These are phyloP conservation scores for Hypholoma sublateritium DNA, from an alignment of 768 basidiomycete species.

Conservation along the genomic window DNA sequence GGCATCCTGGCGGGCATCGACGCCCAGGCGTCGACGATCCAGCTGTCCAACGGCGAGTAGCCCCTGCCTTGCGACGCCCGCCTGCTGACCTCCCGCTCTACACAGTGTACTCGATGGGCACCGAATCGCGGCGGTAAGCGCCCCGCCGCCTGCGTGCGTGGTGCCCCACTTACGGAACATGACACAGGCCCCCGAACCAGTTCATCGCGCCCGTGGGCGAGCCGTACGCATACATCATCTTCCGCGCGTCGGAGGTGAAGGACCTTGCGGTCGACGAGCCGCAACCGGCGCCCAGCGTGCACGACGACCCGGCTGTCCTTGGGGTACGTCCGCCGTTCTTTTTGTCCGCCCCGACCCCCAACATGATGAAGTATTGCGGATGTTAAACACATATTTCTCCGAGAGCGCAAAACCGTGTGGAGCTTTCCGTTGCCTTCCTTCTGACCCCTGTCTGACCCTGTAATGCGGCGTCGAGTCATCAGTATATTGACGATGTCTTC, in stretches of 20 bases:
- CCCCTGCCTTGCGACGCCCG: background rate
- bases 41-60: conserved; percentile 75
- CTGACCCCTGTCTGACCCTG: conserved; percentile 29
- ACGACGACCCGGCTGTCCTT: conserved; percentile 83
- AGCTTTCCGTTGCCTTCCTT: conserved; percentile 64
- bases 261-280: conserved; percentile 84
- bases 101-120: conserved; percentile 84
- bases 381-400: conserved; percentile 24
- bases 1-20: conserved; percentile 88
- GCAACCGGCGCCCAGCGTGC: conserved; percentile 60
- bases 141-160: background rate
- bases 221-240: conserved; percentile 88
- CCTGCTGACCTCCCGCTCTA: conserved; percentile 12
- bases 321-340: conserved; percentile 45
- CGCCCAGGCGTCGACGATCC: conserved; percentile 82
- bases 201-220: conserved; percentile 84
- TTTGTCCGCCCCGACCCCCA: conserved; percentile 5
- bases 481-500: background rate
- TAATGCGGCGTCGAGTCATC: background rate
- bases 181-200: conserved; percentile 61
- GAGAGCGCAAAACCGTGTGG: conserved; percentile 48
- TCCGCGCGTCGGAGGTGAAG: conserved; percentile 88
- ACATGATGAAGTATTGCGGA: conserved; percentile 31
- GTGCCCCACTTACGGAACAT: conserved; percentile 7
- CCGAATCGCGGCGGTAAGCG: conserved; percentile 76